These are phyloP conservation scores for Ceratobasidium sp. DNA, from an alignment of 1,284 basidiomycete genomes.

Conservation along the genomic window DNA sequence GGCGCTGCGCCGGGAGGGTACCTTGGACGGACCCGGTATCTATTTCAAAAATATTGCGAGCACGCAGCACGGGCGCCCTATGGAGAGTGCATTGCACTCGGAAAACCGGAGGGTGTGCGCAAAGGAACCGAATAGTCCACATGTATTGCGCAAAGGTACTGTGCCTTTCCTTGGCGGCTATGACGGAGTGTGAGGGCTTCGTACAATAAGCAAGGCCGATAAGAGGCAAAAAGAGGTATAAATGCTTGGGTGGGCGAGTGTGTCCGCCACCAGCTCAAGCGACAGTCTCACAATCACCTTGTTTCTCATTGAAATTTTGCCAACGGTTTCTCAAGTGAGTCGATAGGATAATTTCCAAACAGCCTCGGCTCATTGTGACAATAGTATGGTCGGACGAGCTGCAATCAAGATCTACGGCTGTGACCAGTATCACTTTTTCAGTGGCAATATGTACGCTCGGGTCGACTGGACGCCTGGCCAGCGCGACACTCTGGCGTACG, in stretches of 20 bases:
- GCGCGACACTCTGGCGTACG: constrained; percentile 6
- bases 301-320: background rate
- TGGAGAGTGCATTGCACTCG: background rate
- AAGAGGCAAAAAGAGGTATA: no score
- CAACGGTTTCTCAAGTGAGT: background rate
- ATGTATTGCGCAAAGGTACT: background rate
- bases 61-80: no score
- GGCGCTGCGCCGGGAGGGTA: no score
- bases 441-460: constrained; percentile 10
- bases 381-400: constrained; percentile 7
- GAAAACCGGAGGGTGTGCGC: background rate
- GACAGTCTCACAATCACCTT: background rate
- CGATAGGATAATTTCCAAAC: background rate
- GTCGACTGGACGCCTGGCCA: constrained; percentile 29
- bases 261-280: no score
- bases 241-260: no score
- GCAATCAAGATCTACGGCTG: constrained; percentile 1
- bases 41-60: no score
- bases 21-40: no score
- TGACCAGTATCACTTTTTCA: constrained; percentile 28
- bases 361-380: background rate
- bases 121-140: background rate
- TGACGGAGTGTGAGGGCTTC: background rate
- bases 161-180: background rate
- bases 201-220: no score